Evolutionary conservation across 352 stramenopile species (phyloP).

Genomic region (Thalassiosira sp.): DNA sequence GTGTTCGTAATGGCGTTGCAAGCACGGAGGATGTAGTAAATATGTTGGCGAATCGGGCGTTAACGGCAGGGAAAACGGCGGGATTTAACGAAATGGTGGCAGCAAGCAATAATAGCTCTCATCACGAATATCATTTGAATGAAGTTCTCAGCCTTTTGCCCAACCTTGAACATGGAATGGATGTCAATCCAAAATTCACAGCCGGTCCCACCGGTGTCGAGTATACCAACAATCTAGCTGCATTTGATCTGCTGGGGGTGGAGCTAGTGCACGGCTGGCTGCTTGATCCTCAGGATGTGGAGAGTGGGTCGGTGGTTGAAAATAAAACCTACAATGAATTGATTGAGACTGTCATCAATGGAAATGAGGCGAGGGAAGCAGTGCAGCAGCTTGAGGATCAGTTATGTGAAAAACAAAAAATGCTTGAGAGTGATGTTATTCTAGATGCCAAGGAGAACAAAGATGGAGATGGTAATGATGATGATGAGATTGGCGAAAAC

Average conservation of each 20-base stretch:
- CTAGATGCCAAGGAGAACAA: not conserved
- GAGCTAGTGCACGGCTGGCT: slow-evolving; percentile 97
- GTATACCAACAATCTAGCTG: slow-evolving; percentile 92
- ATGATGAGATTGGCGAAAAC: not conserved
- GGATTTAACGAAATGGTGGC: not conserved
- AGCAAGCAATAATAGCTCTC: not conserved
- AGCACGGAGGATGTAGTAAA: slow-evolving; percentile 89
- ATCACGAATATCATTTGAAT: slow-evolving; percentile 37
- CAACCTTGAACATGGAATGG: slow-evolving; percentile 92
- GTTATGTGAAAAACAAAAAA: slow-evolving; percentile 9
- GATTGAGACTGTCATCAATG: slow-evolving; percentile 90
- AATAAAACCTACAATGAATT: slow-evolving; percentile 97
- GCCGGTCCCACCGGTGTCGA: slow-evolving; percentile 83
- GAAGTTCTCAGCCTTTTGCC: slow-evolving; percentile 89
- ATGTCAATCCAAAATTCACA: slow-evolving; percentile 98
- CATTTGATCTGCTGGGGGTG: slow-evolving; percentile 96
- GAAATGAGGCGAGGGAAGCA: slow-evolving; percentile 84
- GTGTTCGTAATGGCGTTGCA: slow-evolving; percentile 80
- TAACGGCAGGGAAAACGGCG: slow-evolving; percentile 37
- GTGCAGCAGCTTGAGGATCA: slow-evolving; percentile 26
- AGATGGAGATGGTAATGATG: not conserved
- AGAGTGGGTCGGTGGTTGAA: slow-evolving; percentile 85
- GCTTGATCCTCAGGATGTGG: slow-evolving; percentile 89
- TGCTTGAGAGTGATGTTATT: not conserved
- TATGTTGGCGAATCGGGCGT: slow-evolving; percentile 87